Percentiles rank a stretch among this genome's conserved stretches.
Conservation (phyloP, 2,329 filamentous ascomycete genomes). For the Tolypocladium guangdongense region DNA sequence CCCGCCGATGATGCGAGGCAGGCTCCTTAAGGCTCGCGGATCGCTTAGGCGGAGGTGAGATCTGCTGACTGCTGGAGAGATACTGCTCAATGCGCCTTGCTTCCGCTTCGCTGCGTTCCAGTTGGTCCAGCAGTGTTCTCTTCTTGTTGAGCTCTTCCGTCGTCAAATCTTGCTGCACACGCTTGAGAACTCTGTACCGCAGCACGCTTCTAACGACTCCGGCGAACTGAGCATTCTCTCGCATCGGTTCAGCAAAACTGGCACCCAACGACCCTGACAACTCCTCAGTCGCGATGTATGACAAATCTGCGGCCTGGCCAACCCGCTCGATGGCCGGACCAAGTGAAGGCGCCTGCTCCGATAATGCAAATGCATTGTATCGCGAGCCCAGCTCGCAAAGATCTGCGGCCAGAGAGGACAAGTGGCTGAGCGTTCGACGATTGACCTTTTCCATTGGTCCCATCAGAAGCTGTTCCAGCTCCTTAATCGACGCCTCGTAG, state of each 20-base stretch:
- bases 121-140: constrained; percentile 64
- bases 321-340: constrained; percentile 88
- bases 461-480: constrained; percentile 76
- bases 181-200: constrained; percentile 81
- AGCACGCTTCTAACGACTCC: constrained; percentile 85
- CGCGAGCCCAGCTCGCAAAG: constrained; percentile 88
- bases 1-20: constrained; percentile 36
- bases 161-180: constrained; percentile 96
- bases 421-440: constrained; percentile 72
- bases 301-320: constrained; percentile 89
- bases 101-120: constrained; percentile 91
- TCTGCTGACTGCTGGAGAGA: constrained; percentile 60
- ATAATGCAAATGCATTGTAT: constrained; percentile 93
- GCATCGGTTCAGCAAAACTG: constrained; percentile 93
- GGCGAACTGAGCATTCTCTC: constrained; percentile 94
- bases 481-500: constrained; percentile 85
- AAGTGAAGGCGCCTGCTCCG: constrained; percentile 79
- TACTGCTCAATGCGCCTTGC: constrained; percentile 91
- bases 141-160: constrained; percentile 89
- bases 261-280: constrained; percentile 79
- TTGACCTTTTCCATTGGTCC: constrained; percentile 98
- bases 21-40: constrained; percentile 50
- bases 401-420: constrained; percentile 75
- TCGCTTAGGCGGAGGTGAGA: constrained; percentile 49
- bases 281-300: constrained; percentile 92